Evolutionary conservation across 1,284 basidiomycete genomes (phyloP).

Genomic region (Ustilago curta): DNA sequence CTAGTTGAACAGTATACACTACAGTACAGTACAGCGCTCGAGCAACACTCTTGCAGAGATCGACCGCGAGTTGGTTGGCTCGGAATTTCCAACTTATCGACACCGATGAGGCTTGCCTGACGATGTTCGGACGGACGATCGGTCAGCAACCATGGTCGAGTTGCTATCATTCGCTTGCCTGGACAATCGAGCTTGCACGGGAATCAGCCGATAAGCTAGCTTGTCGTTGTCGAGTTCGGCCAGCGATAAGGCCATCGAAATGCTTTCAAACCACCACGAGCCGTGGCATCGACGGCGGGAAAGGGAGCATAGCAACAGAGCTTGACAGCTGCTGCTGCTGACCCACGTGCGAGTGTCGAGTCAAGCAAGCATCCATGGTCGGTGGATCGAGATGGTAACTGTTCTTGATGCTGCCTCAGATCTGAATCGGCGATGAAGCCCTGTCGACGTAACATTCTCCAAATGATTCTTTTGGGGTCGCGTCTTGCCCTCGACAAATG

Average conservation of each 20-base stretch:
- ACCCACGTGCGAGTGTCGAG: background rate
- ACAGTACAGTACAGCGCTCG: background rate
- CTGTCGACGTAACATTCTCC: background rate
- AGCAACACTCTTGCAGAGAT: background rate
- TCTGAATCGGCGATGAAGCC: background rate
- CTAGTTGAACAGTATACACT: too few relatives aligned
- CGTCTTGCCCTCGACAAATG: background rate
- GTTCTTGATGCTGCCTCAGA: background rate
- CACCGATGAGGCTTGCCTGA: background rate
- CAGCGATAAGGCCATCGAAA: background rate
- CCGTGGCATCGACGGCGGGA: background rate
- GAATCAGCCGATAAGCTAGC: background rate
- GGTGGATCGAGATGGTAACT: background rate
- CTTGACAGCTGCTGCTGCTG: too few relatives aligned
- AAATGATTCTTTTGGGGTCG: slow-evolving; percentile 1
- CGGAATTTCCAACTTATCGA: background rate
- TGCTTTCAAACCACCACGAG: too few relatives aligned
- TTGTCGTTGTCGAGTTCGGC: background rate
- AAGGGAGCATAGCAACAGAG: background rate
- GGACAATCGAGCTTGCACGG: background rate
- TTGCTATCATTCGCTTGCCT: background rate
- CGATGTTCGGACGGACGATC: background rate
- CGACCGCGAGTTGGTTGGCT: background rate
- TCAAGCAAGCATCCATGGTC: background rate
- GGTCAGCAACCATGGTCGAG: slow-evolving; percentile 9